Conservation (phyloP, 2,329 filamentous ascomycete species). For the Arthrobotrys megalospora region DNA sequence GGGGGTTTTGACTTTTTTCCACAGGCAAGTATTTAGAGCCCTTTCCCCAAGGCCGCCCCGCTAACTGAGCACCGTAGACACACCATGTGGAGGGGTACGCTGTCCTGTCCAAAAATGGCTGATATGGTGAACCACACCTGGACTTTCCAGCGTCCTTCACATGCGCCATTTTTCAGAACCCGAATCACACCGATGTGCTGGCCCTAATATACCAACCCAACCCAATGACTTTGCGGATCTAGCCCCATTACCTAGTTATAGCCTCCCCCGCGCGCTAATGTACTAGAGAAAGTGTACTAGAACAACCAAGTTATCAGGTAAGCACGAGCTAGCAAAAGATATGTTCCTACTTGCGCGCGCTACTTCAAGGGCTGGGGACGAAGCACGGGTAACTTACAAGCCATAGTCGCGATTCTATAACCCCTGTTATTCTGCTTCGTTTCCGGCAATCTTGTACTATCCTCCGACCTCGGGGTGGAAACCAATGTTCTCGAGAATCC, state of each 20-base stretch:
- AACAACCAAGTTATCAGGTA: conserved; percentile 4
- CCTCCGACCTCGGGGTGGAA: neutral
- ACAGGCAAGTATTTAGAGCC: conserved; percentile 69
- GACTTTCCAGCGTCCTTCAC: neutral
- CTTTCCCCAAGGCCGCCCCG: neutral
- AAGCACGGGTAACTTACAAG: conserved; percentile 5
- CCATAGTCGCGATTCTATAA: neutral
- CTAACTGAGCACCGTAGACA: conserved; percentile 67
- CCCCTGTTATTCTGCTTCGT: neutral
- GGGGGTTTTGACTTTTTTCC: conserved; percentile 98
- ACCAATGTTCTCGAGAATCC: neutral
- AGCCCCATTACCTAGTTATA: neutral
- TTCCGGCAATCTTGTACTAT: neutral
- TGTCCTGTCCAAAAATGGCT: conserved; percentile 70
- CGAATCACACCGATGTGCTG: no score
- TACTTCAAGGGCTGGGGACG: neutral
- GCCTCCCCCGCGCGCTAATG: neutral
- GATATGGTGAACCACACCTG: neutral
- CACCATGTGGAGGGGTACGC: conserved; percentile 79
- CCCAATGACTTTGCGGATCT: neutral
- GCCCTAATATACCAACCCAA: no score
- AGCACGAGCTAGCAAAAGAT: neutral
- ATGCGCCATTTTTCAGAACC: neutral
- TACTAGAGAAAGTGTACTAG: neutral
- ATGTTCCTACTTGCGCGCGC: neutral